These are phyloP conservation scores for Magnolia officinalis DNA, from an alignment of 164 flowering plant species.

Conservation along the genomic window DNA sequence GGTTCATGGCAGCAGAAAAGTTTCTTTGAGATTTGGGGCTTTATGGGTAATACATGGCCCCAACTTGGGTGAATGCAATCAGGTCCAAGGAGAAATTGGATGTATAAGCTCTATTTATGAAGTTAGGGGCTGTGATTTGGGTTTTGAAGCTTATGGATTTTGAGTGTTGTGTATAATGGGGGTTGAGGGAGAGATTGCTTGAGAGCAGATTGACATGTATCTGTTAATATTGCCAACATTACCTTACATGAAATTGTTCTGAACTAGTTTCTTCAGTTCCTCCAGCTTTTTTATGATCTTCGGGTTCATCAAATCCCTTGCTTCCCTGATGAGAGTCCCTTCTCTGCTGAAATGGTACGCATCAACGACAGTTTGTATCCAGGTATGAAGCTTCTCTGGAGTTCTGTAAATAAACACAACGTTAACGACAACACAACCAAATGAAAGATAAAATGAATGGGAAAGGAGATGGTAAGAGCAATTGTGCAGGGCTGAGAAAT, in stretches of 20 bases:
- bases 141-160: neutral
- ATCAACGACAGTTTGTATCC: slow-evolving; percentile 51
- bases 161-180: neutral
- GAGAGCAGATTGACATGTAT: neutral
- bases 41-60: too few relatives aligned
- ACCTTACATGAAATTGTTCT: slow-evolving; percentile 47
- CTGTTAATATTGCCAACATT: slow-evolving; percentile 3
- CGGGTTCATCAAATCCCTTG: slow-evolving; percentile 63
- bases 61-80: too few relatives aligned
- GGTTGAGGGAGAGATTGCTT: neutral
- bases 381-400: slow-evolving; percentile 59
- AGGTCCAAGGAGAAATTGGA: too few relatives aligned
- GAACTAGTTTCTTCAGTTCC: slow-evolving; percentile 46
- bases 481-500: neutral
- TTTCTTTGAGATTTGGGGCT: too few relatives aligned
- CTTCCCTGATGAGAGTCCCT: slow-evolving; percentile 58
- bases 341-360: slow-evolving; percentile 60
- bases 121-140: too few relatives aligned
- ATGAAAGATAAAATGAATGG: neutral
- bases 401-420: slow-evolving; percentile 39
- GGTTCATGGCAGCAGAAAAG: too few relatives aligned
- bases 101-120: too few relatives aligned
- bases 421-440: neutral
- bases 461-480: neutral
- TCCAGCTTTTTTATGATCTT: slow-evolving; percentile 41